Evolutionary conservation across 2,329 filamentous ascomycete species (phyloP), one percentile per base, ranked within the genome.

Genomic region (Seiridium cupressi): DNA sequence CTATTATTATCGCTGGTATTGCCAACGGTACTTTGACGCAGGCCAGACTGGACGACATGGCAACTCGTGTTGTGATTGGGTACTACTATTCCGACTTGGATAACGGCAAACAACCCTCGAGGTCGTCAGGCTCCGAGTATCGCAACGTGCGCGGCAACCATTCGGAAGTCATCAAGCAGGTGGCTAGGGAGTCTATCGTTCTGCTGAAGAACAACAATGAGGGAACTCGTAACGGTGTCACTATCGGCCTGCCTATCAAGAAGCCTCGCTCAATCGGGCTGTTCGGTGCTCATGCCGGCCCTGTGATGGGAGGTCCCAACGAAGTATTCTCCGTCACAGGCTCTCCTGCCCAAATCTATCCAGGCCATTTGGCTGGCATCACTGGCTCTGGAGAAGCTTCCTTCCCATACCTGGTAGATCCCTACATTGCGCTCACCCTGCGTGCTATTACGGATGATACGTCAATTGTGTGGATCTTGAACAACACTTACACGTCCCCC

Each of bases 141-240:
- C 54, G 57, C 48, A 51, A 65, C 40, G 63, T 65, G 5, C 63
- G 63, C n/a, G 58, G 60, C 6, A 58, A 63, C 61, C 63, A 65
- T 47, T 36, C 36, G n/a, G 44, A 32, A 10, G 55, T 63, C 18
- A 64, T 62, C 40, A 61, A 61, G 44, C 44, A 60, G 10, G 59
- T 58, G 18, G 62, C 57, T 26, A 57, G 54, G 46, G 76, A 82
- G 63, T 88, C 86, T 42, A 86, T 82, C 32, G 85, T 89, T 18
- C 77, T 90, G 9, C 73, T 90, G 60, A 90, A 90, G 77, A 89
- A 90, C 72, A 60, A 58, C 44, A 58, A 62, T 44, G 51, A 26
- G n/a, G 74, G 74, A 26, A 26, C 18, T 26, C 18, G 18, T 26
- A 26, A 26, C 2, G 18, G 18, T 26, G 18, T 26, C 6, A 76